Conservation (phyloP, 768 basidiomycete species). For the Tylopilus intermedius region DNA sequence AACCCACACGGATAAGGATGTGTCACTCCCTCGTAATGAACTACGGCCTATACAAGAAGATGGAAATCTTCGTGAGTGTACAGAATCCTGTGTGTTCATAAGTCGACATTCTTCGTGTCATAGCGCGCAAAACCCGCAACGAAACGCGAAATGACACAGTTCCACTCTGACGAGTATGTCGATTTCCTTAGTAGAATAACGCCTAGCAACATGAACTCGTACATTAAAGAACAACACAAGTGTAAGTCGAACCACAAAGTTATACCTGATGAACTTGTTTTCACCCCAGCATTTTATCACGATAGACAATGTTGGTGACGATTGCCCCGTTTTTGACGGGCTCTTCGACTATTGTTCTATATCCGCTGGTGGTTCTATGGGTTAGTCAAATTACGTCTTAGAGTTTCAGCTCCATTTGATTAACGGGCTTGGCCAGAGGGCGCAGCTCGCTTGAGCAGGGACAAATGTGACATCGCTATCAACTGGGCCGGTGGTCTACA, state of each 20-base stretch:
- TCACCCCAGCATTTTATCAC: neutral
- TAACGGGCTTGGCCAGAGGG: slow-evolving; percentile 61
- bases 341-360: slow-evolving; percentile 99
- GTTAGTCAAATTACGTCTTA: slow-evolving; percentile 41
- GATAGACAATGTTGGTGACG: slow-evolving; percentile 94
- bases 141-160: slow-evolving; percentile 99
- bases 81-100: neutral
- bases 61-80: slow-evolving; percentile 95
- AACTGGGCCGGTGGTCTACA: slow-evolving; percentile 99
- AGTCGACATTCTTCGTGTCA: neutral
- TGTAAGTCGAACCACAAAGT: slow-evolving; percentile 45
- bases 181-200: slow-evolving; percentile 93
- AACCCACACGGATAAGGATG: slow-evolving; percentile 98
- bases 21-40: slow-evolving; percentile 99
- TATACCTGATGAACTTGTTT: neutral
- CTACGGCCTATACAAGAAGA: slow-evolving; percentile 97
- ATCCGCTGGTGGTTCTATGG: slow-evolving; percentile 99
- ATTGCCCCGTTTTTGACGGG: slow-evolving; percentile 98
- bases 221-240: slow-evolving; percentile 92
- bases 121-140: slow-evolving; percentile 99
- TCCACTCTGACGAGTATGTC: slow-evolving; percentile 98
- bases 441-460: slow-evolving; percentile 87
- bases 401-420: neutral
- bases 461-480: slow-evolving; percentile 98
- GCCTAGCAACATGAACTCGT: slow-evolving; percentile 92